phyloP scores from a whole-genome alignment of 2,329 filamentous ascomycete genomes.

The Phaeosphaeria sp. region DNA sequence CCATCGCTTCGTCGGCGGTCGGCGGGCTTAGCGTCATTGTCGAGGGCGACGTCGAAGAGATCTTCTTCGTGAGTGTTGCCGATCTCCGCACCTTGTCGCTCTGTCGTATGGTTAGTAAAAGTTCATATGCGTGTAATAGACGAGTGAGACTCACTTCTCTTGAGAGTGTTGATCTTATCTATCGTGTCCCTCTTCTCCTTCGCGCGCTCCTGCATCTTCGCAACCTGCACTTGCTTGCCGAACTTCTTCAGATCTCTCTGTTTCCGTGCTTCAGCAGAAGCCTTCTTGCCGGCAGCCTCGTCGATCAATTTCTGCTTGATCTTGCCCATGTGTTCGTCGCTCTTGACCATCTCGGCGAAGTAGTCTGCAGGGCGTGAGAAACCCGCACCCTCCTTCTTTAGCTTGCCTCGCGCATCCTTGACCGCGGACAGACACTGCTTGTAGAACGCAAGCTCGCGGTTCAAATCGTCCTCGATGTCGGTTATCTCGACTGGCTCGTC shows the following conservation, averaged over 20 bases:
- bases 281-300: slow-evolving; percentile 90
- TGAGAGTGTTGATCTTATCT: slow-evolving; percentile 93
- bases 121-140: too few relatives aligned
- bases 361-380: slow-evolving; percentile 93
- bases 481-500: slow-evolving; percentile 72
- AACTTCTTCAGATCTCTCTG: slow-evolving; percentile 98
- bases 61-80: slow-evolving; percentile 78
- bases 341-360: slow-evolving; percentile 99
- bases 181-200: slow-evolving; percentile 92
- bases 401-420: slow-evolving; percentile 71
- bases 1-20: slow-evolving; percentile 43
- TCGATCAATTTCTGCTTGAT: slow-evolving; percentile 93
- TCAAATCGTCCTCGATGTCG: slow-evolving; percentile 89
- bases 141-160: slow-evolving; percentile 77
- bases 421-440: slow-evolving; percentile 84
- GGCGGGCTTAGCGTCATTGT: slow-evolving; percentile 56
- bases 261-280: slow-evolving; percentile 86
- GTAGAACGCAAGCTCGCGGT: slow-evolving; percentile 92
- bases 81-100: slow-evolving; percentile 76
- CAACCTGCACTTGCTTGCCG: slow-evolving; percentile 96
- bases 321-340: slow-evolving; percentile 96
- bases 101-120: slow-evolving; percentile 56
- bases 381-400: slow-evolving; percentile 81
- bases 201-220: slow-evolving; percentile 90
- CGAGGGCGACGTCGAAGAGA: slow-evolving; percentile 84